These are phyloP conservation scores for Thielaviopsis populi DNA, from an alignment of 2,329 filamentous ascomycete species.

Conservation along the genomic window DNA sequence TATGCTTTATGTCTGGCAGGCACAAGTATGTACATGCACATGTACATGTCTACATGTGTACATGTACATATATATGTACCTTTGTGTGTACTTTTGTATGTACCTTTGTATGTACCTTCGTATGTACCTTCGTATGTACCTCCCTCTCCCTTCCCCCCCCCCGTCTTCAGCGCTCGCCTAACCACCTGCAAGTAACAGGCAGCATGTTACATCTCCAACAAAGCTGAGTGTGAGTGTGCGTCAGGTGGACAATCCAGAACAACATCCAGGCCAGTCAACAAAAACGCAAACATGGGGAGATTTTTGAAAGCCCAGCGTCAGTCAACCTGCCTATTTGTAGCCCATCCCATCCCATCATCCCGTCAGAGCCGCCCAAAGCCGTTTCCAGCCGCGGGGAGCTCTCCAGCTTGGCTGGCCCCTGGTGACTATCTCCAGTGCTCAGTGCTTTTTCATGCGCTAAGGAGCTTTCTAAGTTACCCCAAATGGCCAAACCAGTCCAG, in stretches of 20 bases:
- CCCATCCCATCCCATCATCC: background rate
- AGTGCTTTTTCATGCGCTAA: background rate
- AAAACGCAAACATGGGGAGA: no score
- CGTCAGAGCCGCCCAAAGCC: conserved; percentile 29
- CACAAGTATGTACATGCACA: no score
- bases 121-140: background rate
- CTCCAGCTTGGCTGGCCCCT: background rate
- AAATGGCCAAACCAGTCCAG: conserved; percentile 7
- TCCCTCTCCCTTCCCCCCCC: background rate
- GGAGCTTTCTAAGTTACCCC: conserved; percentile 18
- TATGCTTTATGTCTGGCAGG: background rate
- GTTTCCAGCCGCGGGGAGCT: conserved; percentile 25
- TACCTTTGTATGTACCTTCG: background rate
- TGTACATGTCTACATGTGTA: no score
- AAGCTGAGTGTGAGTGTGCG: background rate
- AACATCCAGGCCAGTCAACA: background rate
- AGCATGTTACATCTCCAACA: background rate
- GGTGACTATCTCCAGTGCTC: background rate
- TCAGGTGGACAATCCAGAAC: background rate
- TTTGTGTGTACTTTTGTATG: background rate
- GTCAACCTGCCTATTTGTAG: no score
- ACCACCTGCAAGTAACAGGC: background rate
- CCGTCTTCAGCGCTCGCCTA: background rate
- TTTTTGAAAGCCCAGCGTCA: no score
- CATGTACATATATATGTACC: no score